Percentiles rank a stretch among this genome's conserved stretches.
These are phyloP conservation scores for Myxozyma neotropica DNA, from an alignment of 805 yeast species.

Conservation along the genomic window DNA sequence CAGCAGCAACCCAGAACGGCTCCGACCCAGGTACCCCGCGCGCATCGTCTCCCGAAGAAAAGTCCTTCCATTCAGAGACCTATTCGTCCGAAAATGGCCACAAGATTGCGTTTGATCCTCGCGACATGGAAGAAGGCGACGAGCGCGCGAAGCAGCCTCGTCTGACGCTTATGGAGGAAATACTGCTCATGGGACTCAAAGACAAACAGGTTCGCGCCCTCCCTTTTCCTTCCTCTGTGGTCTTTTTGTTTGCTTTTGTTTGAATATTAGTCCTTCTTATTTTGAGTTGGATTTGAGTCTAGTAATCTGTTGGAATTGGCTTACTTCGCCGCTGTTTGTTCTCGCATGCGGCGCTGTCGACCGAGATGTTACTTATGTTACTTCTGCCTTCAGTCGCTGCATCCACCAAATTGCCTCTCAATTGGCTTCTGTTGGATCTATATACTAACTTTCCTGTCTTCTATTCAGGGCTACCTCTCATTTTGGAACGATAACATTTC, in stretches of 20 bases:
- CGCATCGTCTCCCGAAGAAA: constrained; percentile 9
- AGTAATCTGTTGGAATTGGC: too few relatives aligned
- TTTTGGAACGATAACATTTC: constrained; percentile 99
- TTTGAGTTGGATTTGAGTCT: too few relatives aligned
- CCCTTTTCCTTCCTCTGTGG: background rate
- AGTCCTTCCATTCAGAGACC: constrained; percentile 8
- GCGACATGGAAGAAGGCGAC: constrained; percentile 53
- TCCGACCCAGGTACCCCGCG: background rate
- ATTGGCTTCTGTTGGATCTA: too few relatives aligned
- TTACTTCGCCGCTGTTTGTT: too few relatives aligned
- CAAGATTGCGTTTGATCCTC: constrained; percentile 80
- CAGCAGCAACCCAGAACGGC: constrained; percentile 4
- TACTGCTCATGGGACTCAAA: constrained; percentile 85
- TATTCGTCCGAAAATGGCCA: constrained; percentile 47
- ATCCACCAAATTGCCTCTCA: too few relatives aligned
- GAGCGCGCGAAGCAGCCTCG: constrained; percentile 61
- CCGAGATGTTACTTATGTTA: too few relatives aligned
- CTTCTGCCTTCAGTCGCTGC: too few relatives aligned
- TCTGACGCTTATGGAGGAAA: constrained; percentile 95
- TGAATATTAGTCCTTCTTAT: too few relatives aligned
- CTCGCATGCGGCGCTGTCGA: too few relatives aligned
- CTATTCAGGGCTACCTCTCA: constrained; percentile 70
- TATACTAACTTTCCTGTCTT: background rate
- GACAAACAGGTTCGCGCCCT: constrained; percentile 63
- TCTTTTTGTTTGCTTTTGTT: too few relatives aligned